Evolutionary conservation across 306 rosid species (phyloP).

Genomic region (Citrullus colocynthis): DNA sequence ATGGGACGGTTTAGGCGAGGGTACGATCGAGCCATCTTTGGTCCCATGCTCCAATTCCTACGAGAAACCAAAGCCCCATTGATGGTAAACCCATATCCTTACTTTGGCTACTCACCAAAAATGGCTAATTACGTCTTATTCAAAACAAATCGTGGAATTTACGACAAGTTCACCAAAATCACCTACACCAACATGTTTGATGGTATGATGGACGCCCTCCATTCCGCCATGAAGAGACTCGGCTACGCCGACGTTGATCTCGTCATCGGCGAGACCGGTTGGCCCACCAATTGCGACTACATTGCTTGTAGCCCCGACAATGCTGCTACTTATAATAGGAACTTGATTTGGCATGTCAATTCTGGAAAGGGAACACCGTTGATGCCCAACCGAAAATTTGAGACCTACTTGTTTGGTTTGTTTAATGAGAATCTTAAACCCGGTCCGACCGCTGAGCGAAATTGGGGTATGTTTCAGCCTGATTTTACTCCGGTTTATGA

Average conservation of each 20-base stretch:
- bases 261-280: constrained; percentile 68
- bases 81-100: constrained; percentile 90
- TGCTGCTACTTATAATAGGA: constrained; percentile 36
- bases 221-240: constrained; percentile 48
- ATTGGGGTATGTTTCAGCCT: constrained; percentile 67
- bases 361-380: constrained; percentile 64
- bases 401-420: constrained; percentile 48
- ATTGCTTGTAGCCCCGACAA: constrained; percentile 46
- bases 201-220: constrained; percentile 49
- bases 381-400: constrained; percentile 76
- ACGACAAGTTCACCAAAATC: constrained; percentile 34
- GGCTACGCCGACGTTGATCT: constrained; percentile 50
- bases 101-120: constrained; percentile 54
- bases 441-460: constrained; percentile 72
- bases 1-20: constrained; percentile 53
- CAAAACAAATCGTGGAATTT: constrained; percentile 39
- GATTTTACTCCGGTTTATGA: constrained; percentile 74
- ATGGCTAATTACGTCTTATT: constrained; percentile 43
- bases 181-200: constrained; percentile 72
- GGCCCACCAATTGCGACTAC: constrained; percentile 78
- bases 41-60: constrained; percentile 46
- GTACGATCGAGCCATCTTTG: constrained; percentile 25
- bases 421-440: constrained; percentile 85
- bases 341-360: constrained; percentile 37
- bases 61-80: constrained; percentile 48